phyloP scores from a whole-genome alignment of 768 basidiomycete genomes.

The Daedaleopsis sinensis region DNA sequence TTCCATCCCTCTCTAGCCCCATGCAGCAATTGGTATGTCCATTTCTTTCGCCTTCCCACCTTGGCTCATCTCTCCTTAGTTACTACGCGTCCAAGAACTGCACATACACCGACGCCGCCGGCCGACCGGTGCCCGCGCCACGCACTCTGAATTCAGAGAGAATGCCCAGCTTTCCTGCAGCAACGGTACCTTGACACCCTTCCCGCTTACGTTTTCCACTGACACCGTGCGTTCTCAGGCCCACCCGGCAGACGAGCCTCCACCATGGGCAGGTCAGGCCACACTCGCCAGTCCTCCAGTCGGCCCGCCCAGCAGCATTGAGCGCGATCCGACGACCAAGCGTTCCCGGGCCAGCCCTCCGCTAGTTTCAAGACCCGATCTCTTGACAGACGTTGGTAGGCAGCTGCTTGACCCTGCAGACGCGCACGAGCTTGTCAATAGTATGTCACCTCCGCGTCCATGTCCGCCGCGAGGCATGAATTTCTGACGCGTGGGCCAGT shows the following conservation, averaged over 20 bases:
- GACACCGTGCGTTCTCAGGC: constrained; percentile 4
- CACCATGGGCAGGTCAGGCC: constrained; percentile 19
- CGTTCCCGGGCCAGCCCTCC: constrained; percentile 16
- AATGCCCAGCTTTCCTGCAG: constrained; percentile 7
- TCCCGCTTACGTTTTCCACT: background rate
- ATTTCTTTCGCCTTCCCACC: background rate
- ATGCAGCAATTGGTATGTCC: constrained; percentile 75
- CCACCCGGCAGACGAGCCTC: constrained; percentile 10
- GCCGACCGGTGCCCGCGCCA: constrained; percentile 78
- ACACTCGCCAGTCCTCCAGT: constrained; percentile 10
- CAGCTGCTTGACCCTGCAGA: constrained; percentile 57
- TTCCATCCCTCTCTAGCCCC: constrained; percentile 48
- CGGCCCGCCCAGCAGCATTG: constrained; percentile 6
- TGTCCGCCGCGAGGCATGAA: background rate
- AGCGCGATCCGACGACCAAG: constrained; percentile 18
- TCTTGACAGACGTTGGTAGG: constrained; percentile 38
- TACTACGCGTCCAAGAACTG: constrained; percentile 83
- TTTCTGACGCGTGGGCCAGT: constrained; percentile 44
- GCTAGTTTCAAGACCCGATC: constrained; percentile 8
- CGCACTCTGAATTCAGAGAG: constrained; percentile 20
- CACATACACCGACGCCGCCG: constrained; percentile 79
- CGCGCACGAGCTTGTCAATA: constrained; percentile 74
- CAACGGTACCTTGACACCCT: background rate
- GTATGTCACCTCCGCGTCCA: constrained; percentile 43
- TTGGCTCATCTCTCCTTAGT: constrained; percentile 39